Percentiles rank a stretch among this genome's conserved stretches.
phyloP scores from a whole-genome alignment of 192 early-diverging fungal genomes.

The Backusella tuberculispora region DNA sequence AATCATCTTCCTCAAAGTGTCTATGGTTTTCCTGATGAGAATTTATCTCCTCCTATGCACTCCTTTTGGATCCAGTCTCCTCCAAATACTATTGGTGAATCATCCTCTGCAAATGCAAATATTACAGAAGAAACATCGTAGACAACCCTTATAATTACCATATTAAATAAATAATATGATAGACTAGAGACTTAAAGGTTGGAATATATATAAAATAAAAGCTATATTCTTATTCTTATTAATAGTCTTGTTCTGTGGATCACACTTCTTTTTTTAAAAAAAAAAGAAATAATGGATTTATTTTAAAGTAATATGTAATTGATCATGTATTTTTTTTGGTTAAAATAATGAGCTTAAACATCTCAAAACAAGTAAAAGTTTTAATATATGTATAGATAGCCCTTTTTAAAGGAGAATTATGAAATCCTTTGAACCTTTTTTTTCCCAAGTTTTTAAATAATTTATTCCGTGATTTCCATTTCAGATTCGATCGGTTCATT shows the following conservation, averaged over 20 bases:
- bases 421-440: not conserved
- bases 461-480: not conserved
- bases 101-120: not conserved
- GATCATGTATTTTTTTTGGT: not conserved
- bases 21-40: not conserved
- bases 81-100: not conserved
- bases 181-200: not conserved
- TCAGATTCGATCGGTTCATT: not conserved
- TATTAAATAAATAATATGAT: not conserved
- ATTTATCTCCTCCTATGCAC: not conserved
- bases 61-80: slow-evolving; percentile 5
- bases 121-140: not conserved
- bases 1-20: slow-evolving; percentile 6
- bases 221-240: not conserved
- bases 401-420: not conserved
- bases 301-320: no score
- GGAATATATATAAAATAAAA: not conserved
- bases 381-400: not conserved
- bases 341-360: not conserved
- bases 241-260: no score
- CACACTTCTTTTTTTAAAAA: no score
- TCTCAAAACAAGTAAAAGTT: not conserved
- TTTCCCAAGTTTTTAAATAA: not conserved
- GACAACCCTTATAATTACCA: not conserved
- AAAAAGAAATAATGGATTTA: no score